Evolutionary conservation across 2,329 filamentous ascomycete genomes (phyloP).

Genomic region (Xylariaceae sp.): DNA sequence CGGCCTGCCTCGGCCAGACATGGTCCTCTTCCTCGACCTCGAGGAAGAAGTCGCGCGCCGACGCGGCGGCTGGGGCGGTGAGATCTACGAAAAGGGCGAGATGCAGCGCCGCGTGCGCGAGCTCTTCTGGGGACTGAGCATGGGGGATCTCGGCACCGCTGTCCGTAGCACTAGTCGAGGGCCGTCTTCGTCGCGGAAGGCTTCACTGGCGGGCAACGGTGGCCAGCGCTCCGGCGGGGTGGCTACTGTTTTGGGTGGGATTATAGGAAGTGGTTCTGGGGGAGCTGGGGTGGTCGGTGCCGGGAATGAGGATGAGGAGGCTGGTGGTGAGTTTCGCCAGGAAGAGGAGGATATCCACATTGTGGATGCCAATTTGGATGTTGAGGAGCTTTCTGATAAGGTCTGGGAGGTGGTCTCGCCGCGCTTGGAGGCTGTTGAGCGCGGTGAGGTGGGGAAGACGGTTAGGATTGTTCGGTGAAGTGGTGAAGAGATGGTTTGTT

Average conservation of each 20-base stretch:
- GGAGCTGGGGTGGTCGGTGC: conserved; percentile 13
- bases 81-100: conserved; percentile 80
- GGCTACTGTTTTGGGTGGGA: too few relatives aligned
- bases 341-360: conserved; percentile 52
- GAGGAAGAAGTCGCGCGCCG: conserved; percentile 66
- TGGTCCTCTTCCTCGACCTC: conserved; percentile 84
- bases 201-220: conserved; percentile 11
- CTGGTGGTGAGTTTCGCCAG: conserved; percentile 38
- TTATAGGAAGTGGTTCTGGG: conserved; percentile 10
- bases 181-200: conserved; percentile 4
- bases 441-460: conserved; percentile 43
- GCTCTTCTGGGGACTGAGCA: conserved; percentile 61
- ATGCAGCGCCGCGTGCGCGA: conserved; percentile 78
- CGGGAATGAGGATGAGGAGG: conserved; percentile 10
- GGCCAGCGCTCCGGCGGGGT: too few relatives aligned
- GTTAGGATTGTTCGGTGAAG: conserved; percentile 43
- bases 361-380: conserved; percentile 49
- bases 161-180: conserved; percentile 11
- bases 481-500: neutral
- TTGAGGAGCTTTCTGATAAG: conserved; percentile 54
- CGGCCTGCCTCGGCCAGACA: conserved; percentile 81
- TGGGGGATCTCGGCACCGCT: conserved; percentile 40
- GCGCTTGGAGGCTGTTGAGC: conserved; percentile 47
- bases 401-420: conserved; percentile 50
- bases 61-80: conserved; percentile 82